Evolutionary conservation across 2,329 filamentous ascomycete genomes (phyloP), one percentile per base, ranked within the genome.

Genomic region (Claviceps humidiphila): DNA sequence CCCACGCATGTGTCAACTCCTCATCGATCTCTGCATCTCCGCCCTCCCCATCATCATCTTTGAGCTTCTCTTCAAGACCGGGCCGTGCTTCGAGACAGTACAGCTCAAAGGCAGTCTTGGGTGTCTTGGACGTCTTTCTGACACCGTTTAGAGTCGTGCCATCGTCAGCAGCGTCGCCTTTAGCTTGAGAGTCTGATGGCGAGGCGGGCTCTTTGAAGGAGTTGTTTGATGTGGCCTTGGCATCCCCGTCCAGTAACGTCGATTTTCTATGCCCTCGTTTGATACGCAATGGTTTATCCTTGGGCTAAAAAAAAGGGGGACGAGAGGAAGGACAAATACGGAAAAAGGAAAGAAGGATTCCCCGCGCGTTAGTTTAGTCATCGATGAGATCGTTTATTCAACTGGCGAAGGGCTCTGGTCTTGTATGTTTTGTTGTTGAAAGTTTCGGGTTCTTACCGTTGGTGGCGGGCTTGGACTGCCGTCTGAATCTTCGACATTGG

Each of bases 401-500:
- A 34, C 30, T 34, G 30, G 30, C 30, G 30, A 34, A 34, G 9
- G 30, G 30, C 30, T 34, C 30, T 34, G 30, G 30, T 34, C 30
- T 34, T 34, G 30, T 34, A 34, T 34, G 30, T 11, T 34, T 34
- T 34, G 30, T 20, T 26, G 37, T 39, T 17, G 40, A n/a, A 9
- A 46, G 44, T 34, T 4, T 46, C 6, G 34, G 16, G 38, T 20
- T 34, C 80, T 58, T 79, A 87, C 84, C 60, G 86, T 89, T 44
- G 85, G 85, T 24, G 85, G 85, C n/a, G 85, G 85, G 62, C 84
- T 88, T 6, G 84, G 85, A 64, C 84, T 88, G 60, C 84, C 83
- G 60, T 90, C 86, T 9, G 85, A 88, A 64, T 90, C 84, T 64
- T 87, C 82, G 47, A 86, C 82, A 58, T 85, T 85, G 58, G 81